Percentiles rank a stretch among this genome's conserved stretches.
These are phyloP conservation scores for Aspergillus awamori DNA, from an alignment of 2,329 filamentous ascomycete species.

Conservation along the genomic window DNA sequence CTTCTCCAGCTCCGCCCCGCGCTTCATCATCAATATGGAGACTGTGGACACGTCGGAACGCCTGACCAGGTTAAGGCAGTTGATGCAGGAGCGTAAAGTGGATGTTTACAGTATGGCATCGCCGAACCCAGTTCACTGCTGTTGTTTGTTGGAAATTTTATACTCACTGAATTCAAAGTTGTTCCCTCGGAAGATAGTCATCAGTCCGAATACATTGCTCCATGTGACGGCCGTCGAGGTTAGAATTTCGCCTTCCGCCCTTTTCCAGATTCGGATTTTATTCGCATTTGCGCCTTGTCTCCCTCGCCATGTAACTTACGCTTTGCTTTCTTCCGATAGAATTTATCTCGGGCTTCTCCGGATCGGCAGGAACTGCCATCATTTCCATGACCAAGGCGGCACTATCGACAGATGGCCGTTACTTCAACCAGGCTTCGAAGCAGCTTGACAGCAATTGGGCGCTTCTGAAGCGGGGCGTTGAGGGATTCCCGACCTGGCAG, in stretches of 20 bases:
- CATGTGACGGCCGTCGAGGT: slow-evolving; percentile 87
- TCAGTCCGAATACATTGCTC: slow-evolving; percentile 95
- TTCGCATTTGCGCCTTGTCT: slow-evolving; percentile 11
- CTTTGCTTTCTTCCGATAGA: slow-evolving; percentile 46
- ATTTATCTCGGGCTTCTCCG: slow-evolving; percentile 91
- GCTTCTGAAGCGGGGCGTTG: slow-evolving; percentile 87
- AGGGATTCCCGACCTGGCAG: slow-evolving; percentile 95
- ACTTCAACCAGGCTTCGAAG: slow-evolving; percentile 94
- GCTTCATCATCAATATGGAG: slow-evolving; percentile 65
- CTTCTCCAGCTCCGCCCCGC: slow-evolving; percentile 42
- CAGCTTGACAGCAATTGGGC: slow-evolving; percentile 92
- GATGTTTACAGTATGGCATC: slow-evolving; percentile 80
- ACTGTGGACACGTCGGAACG: slow-evolving; percentile 77
- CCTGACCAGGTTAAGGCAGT: slow-evolving; percentile 72
- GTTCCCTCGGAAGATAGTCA: slow-evolving; percentile 97
- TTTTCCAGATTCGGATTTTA: neutral
- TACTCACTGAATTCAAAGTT: slow-evolving; percentile 61
- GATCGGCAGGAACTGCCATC: slow-evolving; percentile 90
- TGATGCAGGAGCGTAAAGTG: slow-evolving; percentile 85
- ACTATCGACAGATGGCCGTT: slow-evolving; percentile 90
- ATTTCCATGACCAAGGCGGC: slow-evolving; percentile 84
- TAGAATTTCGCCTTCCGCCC: slow-evolving; percentile 24
- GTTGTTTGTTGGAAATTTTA: slow-evolving; percentile 17
- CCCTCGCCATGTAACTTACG: slow-evolving; percentile 20
- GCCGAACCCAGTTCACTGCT: slow-evolving; percentile 17